A percentile compares a stretch with the other conserved stretches of the same genome.
These are phyloP conservation scores for Remersonia thermophila DNA, from an alignment of 2,329 filamentous ascomycete species.

Conservation along the genomic window DNA sequence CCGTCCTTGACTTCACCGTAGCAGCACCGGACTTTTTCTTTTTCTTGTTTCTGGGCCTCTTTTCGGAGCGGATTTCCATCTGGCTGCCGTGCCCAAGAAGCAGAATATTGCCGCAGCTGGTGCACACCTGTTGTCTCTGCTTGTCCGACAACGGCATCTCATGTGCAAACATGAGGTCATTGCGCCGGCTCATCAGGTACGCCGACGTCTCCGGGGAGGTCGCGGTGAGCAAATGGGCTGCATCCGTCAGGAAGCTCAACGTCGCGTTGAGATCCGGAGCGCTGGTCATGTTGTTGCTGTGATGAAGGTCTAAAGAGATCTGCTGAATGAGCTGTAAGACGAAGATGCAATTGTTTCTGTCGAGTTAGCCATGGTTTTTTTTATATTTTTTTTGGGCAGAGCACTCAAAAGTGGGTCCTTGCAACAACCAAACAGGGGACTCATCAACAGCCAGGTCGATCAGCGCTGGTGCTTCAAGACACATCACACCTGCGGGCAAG, in stretches of 20 bases:
- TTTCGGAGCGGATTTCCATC: slow-evolving; percentile 27
- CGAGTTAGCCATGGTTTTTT: background rate
- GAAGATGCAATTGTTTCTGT: too few species aligned
- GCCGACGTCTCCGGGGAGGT: slow-evolving; percentile 45
- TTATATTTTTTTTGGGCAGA: background rate
- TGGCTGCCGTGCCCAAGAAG: slow-evolving; percentile 33
- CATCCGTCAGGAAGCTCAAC: slow-evolving; percentile 41
- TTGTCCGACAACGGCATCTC: slow-evolving; percentile 31
- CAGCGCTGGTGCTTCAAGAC: too few species aligned
- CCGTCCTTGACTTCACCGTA: slow-evolving; percentile 3
- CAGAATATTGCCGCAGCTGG: slow-evolving; percentile 49
- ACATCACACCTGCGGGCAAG: too few species aligned
- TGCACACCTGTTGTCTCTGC: slow-evolving; percentile 44
- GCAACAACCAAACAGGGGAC: too few species aligned
- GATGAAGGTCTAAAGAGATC: slow-evolving; percentile 1
- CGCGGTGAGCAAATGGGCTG: slow-evolving; percentile 43
- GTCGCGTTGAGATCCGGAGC: slow-evolving; percentile 12
- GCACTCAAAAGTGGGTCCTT: background rate
- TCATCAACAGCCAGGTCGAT: too few species aligned
- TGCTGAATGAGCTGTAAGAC: background rate
- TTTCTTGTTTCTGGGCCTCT: slow-evolving; percentile 38
- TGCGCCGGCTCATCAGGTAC: slow-evolving; percentile 43
- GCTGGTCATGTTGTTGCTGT: slow-evolving; percentile 6
- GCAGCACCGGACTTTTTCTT: slow-evolving; percentile 3
- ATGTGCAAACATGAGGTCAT: slow-evolving; percentile 36